phyloP scores from a whole-genome alignment of 1,284 basidiomycete genomes.

The Neotropicomus parvogracilis region DNA sequence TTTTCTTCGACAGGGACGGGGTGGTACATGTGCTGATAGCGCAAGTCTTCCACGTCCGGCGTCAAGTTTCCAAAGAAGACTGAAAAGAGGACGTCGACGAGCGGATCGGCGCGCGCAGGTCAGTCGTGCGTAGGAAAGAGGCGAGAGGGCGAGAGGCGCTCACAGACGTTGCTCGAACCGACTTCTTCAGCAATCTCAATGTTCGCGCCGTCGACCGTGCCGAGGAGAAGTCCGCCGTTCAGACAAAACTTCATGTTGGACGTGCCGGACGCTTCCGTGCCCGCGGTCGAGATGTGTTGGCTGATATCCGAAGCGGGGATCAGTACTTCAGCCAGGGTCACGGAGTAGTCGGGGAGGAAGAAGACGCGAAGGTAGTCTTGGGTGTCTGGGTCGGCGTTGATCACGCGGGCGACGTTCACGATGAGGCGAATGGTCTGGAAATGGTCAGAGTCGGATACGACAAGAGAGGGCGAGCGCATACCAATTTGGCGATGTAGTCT shows the following conservation, averaged over 20 bases:
- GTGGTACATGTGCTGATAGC: conserved; percentile 81
- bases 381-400: conserved; percentile 86
- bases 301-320: conserved; percentile 90
- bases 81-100: conserved; percentile 23
- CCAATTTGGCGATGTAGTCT: conserved; percentile 80
- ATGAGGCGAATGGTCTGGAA: conserved; percentile 83
- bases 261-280: conserved; percentile 85
- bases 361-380: conserved; percentile 78
- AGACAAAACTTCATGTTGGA: conserved; percentile 94
- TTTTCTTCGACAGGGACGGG: conserved; percentile 76
- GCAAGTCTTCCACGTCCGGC: conserved; percentile 76
- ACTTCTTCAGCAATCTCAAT: conserved; percentile 94
- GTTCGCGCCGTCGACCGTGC: conserved; percentile 88
- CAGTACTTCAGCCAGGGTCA: conserved; percentile 85
- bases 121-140: background rate
- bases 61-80: conserved; percentile 85
- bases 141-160: conserved; percentile 23
- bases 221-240: conserved; percentile 83
- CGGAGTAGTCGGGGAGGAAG: conserved; percentile 87
- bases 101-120: background rate
- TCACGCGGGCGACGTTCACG: conserved; percentile 79
- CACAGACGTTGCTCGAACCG: conserved; percentile 68
- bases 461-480: conserved; percentile 26
- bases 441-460: conserved; percentile 1
- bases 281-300: conserved; percentile 92